Conservation (phyloP, 441 rosid genomes). For the Aquilaria agallochum region DNA sequence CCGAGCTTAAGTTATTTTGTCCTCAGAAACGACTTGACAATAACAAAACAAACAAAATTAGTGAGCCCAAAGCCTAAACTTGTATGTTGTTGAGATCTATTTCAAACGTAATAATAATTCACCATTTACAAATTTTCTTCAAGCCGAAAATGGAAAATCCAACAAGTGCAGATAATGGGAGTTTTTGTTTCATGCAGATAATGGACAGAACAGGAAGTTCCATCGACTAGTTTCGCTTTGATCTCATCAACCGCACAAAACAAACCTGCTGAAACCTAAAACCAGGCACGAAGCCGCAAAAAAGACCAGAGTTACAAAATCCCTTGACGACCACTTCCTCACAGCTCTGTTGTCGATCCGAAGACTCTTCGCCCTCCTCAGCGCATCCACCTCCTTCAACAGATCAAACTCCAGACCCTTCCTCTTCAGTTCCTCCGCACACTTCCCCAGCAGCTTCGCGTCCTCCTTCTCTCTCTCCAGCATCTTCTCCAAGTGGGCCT, state of each 20-base stretch:
- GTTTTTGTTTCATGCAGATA: too few relatives aligned
- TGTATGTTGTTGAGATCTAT: too few relatives aligned
- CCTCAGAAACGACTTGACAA: too few relatives aligned
- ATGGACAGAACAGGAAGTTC: too few relatives aligned
- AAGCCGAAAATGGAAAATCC: too few relatives aligned
- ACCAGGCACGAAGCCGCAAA: slow-evolving; percentile 67
- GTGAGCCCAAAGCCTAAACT: too few relatives aligned
- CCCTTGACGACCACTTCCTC: slow-evolving; percentile 80
- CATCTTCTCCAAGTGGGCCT: slow-evolving; percentile 69
- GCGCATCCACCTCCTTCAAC: slow-evolving; percentile 85
- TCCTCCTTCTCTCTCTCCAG: slow-evolving; percentile 90
- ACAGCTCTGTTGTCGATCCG: slow-evolving; percentile 59
- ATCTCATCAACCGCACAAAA: slow-evolving; percentile 44
- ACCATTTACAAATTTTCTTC: too few relatives aligned
- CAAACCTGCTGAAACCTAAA: slow-evolving; percentile 64
- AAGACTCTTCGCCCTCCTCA: slow-evolving; percentile 90
- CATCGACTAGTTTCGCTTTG: too few relatives aligned
- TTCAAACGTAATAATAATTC: too few relatives aligned
- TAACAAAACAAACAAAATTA: too few relatives aligned
- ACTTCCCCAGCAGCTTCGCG: slow-evolving; percentile 66
- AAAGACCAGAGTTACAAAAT: slow-evolving; percentile 72
- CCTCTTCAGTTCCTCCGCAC: slow-evolving; percentile 91
- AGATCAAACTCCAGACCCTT: slow-evolving; percentile 89
- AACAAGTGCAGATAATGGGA: too few relatives aligned
- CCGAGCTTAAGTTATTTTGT: too few relatives aligned